Evolutionary conservation across 352 stramenopile species (phyloP).

Genomic region (Plasmopara halstedii): DNA sequence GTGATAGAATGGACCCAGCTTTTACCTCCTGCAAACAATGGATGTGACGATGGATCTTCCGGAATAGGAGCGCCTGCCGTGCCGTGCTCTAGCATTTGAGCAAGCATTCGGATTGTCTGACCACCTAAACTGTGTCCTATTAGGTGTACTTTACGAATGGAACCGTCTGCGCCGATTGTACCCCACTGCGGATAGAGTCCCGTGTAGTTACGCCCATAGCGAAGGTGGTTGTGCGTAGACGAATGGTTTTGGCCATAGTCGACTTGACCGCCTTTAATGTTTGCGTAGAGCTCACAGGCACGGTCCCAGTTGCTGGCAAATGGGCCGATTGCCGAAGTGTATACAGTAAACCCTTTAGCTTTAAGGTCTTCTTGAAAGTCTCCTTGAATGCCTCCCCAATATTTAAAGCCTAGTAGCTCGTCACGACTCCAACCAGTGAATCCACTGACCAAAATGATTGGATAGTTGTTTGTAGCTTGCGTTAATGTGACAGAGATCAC

Average conservation of each 20-base stretch:
- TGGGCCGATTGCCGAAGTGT: slow-evolving; percentile 43
- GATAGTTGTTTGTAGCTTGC: slow-evolving; percentile 33
- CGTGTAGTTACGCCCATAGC: slow-evolving; percentile 37
- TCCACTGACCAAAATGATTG: slow-evolving; percentile 50
- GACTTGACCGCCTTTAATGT: slow-evolving; percentile 49
- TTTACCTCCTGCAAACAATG: slow-evolving; percentile 45
- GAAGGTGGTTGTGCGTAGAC: slow-evolving; percentile 26
- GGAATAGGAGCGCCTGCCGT: slow-evolving; percentile 27
- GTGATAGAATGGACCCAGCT: slow-evolving; percentile 69
- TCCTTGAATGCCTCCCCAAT: slow-evolving; percentile 43
- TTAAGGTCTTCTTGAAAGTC: slow-evolving; percentile 36
- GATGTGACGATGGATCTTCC: slow-evolving; percentile 21
- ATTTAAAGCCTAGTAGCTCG: slow-evolving; percentile 36
- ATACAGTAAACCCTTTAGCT: slow-evolving; percentile 35
- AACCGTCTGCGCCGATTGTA: slow-evolving; percentile 29
- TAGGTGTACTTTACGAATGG: slow-evolving; percentile 58
- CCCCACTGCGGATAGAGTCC: slow-evolving; percentile 57
- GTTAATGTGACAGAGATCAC: slow-evolving; percentile 10
- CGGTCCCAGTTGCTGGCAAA: slow-evolving; percentile 61
- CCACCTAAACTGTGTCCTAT: slow-evolving; percentile 77
- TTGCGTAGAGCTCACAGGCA: slow-evolving; percentile 52
- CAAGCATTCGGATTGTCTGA: slow-evolving; percentile 68
- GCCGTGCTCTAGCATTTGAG: slow-evolving; percentile 48
- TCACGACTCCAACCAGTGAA: slow-evolving; percentile 38
- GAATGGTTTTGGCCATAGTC: slow-evolving; percentile 50